A percentile compares a stretch with the other conserved stretches of the same genome.
phyloP scores from a whole-genome alignment of 1,284 basidiomycete species.

The Trametes versicolor region DNA sequence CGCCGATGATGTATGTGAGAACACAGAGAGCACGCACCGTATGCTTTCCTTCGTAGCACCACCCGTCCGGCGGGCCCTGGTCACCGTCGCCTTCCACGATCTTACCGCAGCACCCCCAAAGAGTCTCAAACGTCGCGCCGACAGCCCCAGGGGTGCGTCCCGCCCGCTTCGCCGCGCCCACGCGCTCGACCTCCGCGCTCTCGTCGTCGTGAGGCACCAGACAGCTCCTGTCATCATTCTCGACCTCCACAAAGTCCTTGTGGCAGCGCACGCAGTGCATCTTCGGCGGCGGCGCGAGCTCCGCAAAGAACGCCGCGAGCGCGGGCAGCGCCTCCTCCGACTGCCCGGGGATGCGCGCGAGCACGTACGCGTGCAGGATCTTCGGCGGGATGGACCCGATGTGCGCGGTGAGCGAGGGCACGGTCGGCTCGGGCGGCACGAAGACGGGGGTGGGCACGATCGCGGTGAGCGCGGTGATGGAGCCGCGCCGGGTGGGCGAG shows the following conservation, averaged over 20 bases:
- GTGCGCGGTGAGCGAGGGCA: constrained; percentile 57
- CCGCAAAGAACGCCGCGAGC: constrained; percentile 64
- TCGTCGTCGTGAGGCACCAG: constrained; percentile 65
- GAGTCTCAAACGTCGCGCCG: constrained; percentile 56
- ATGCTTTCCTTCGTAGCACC: constrained; percentile 84
- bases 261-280: constrained; percentile 82
- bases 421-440: constrained; percentile 42
- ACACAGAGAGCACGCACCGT: constrained; percentile 58
- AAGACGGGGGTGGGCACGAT: constrained; percentile 27
- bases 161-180: constrained; percentile 44
- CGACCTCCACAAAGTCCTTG: constrained; percentile 53
- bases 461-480: constrained; percentile 24
- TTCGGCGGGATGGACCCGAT: constrained; percentile 71
- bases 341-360: constrained; percentile 55
- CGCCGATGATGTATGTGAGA: background rate
- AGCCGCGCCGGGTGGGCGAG: constrained; percentile 34
- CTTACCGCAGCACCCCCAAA: constrained; percentile 77
- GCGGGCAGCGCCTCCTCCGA: constrained; percentile 47
- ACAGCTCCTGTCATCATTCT: constrained; percentile 50
- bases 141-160: constrained; percentile 35
- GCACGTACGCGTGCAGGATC: constrained; percentile 68
- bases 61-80: constrained; percentile 82
- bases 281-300: constrained; percentile 68
- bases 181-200: constrained; percentile 59
- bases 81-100: constrained; percentile 78